These are phyloP conservation scores for Boletus patriciae DNA, from an alignment of 768 basidiomycete genomes.

Conservation along the genomic window DNA sequence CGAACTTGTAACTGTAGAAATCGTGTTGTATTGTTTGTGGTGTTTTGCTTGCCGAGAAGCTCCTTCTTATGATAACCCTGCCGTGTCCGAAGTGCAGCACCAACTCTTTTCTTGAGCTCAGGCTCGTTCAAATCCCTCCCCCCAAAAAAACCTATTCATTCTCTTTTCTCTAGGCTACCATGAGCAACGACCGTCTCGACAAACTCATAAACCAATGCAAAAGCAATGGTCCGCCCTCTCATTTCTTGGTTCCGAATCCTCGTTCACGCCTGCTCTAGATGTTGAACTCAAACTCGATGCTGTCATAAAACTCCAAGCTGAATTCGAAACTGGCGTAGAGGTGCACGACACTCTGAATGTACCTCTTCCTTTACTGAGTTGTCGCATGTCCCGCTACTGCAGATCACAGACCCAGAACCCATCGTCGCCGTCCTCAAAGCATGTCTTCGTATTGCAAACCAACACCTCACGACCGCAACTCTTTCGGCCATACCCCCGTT, in stretches of 20 bases:
- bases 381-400: conserved; percentile 12
- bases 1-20: conserved; percentile 4
- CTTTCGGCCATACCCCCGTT: conserved; percentile 67
- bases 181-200: conserved; percentile 59
- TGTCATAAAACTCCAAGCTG: conserved; percentile 70
- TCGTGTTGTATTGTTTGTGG: conserved; percentile 1
- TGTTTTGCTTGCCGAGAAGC: conserved; percentile 3
- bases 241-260: conserved; percentile 4
- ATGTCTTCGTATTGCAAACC: conserved; percentile 77
- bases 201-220: conserved; percentile 65
- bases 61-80: conserved; percentile 20
- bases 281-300: conserved; percentile 81
- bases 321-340: conserved; percentile 71
- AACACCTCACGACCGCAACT: conserved; percentile 77
- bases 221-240: conserved; percentile 51
- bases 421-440: conserved; percentile 69
- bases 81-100: conserved; percentile 11
- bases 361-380: conserved; percentile 15
- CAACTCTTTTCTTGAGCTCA: conserved; percentile 21
- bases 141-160: conserved; percentile 10
- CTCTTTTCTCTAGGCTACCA: conserved; percentile 32
- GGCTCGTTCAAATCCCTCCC: conserved; percentile 19
- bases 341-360: conserved; percentile 39
- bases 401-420: conserved; percentile 75
- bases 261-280: conserved; percentile 45